Evolutionary conservation across 768 basidiomycete genomes (phyloP).

Genomic region (Nevesoporus exiguus): DNA sequence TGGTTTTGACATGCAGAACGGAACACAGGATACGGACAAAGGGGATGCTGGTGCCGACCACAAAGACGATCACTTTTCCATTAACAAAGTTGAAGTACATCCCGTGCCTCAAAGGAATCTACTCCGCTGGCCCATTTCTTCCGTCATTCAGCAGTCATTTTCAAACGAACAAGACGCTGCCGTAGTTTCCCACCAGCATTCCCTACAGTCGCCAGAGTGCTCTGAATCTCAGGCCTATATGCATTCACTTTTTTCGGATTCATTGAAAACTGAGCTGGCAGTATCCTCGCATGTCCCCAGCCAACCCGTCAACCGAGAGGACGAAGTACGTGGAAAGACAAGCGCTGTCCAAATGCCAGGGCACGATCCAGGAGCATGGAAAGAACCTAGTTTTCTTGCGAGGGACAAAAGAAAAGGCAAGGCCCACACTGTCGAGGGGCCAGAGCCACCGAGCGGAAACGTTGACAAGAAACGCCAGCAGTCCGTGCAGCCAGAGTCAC

Average conservation of each 20-base stretch:
- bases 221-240: conserved; percentile 11
- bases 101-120: neutral
- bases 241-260: conserved; percentile 29
- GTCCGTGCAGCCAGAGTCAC: conserved; percentile 7
- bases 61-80: conserved; percentile 2
- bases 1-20: neutral
- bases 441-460: neutral
- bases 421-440: conserved; percentile 6
- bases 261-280: neutral
- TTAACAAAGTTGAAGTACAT: conserved; percentile 4
- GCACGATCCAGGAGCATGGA: conserved; percentile 32
- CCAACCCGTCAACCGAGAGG: neutral
- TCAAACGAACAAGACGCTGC: neutral
- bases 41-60: neutral
- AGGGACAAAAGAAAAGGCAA: conserved; percentile 22
- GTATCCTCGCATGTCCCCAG: neutral
- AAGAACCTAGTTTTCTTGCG: conserved; percentile 31
- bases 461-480: conserved; percentile 16
- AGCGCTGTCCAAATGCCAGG: neutral
- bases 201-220: neutral
- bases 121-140: neutral
- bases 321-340: neutral
- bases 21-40: neutral
- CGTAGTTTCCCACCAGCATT: neutral
- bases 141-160: neutral